A percentile compares a stretch with the other conserved stretches of the same genome.
These are phyloP conservation scores for Exophiala alcalophila DNA, from an alignment of 2,329 filamentous ascomycete species.

Conservation along the genomic window DNA sequence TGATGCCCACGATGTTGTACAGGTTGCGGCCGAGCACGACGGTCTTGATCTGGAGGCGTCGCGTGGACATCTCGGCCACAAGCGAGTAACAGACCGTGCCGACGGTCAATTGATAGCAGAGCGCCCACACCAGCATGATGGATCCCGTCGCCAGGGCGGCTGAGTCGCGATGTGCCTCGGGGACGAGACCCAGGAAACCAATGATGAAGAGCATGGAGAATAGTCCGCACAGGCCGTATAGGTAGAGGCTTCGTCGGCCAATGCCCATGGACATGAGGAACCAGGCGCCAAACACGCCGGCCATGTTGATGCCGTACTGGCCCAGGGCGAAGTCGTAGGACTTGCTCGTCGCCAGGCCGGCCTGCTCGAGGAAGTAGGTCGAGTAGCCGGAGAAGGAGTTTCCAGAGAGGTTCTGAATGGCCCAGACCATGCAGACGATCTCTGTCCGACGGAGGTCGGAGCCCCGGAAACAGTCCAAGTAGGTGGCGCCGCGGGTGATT, in stretches of 20 bases:
- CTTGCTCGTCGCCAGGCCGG: conserved; percentile 38
- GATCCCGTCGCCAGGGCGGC: conserved; percentile 74
- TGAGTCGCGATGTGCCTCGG: conserved; percentile 55
- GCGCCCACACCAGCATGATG: conserved; percentile 79
- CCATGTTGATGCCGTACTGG: conserved; percentile 47
- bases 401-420: conserved; percentile 62
- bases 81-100: conserved; percentile 88
- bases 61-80: conserved; percentile 78
- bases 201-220: conserved; percentile 76
- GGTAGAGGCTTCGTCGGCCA: conserved; percentile 72
- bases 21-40: conserved; percentile 80
- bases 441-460: conserved; percentile 75
- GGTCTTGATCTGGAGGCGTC: conserved; percentile 84
- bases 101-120: conserved; percentile 82
- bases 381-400: conserved; percentile 64
- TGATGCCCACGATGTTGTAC: conserved; percentile 77
- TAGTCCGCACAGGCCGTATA: conserved; percentile 71
- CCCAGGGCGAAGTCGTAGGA: conserved; percentile 43
- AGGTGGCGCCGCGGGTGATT: conserved; percentile 69
- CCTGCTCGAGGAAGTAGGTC: conserved; percentile 44
- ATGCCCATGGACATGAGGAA: conserved; percentile 71
- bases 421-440: conserved; percentile 64
- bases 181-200: conserved; percentile 77
- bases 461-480: conserved; percentile 80
- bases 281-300: conserved; percentile 79